Evolutionary conservation across 1,284 basidiomycete species (phyloP).

Genomic region (Mycena citricolor): DNA sequence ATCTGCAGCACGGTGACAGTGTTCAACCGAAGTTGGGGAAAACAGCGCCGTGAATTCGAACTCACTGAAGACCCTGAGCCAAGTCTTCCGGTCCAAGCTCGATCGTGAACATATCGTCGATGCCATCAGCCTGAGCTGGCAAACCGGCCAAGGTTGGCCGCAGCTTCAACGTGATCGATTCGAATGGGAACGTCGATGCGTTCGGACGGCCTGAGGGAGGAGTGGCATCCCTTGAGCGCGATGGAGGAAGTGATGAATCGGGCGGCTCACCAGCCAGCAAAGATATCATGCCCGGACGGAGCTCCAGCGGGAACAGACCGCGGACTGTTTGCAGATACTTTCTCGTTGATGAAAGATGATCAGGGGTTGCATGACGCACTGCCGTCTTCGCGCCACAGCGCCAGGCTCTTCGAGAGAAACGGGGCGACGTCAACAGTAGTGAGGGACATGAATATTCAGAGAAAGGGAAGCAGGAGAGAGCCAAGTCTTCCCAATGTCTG

Average conservation of each 20-base stretch:
- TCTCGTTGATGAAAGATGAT: too few species aligned
- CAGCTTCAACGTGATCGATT: slow-evolving; percentile 23
- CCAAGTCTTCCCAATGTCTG: too few species aligned
- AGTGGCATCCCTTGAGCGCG: too few species aligned
- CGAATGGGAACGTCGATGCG: slow-evolving; percentile 21
- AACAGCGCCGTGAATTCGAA: too few species aligned
- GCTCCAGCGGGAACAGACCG: slow-evolving; percentile 20
- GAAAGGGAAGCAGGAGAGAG: too few species aligned
- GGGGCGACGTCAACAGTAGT: slow-evolving; percentile 18
- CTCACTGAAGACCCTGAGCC: slow-evolving; percentile 17
- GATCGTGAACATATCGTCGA: slow-evolving; percentile 10
- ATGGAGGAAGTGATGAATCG: too few species aligned
- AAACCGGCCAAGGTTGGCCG: slow-evolving; percentile 13
- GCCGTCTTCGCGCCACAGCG: slow-evolving; percentile 18
- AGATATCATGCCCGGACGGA: slow-evolving; percentile 22
- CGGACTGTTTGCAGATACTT: slow-evolving; percentile 15
- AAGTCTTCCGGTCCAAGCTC: slow-evolving; percentile 13
- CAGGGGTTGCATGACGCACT: slow-evolving; percentile 14
- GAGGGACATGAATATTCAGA: too few species aligned
- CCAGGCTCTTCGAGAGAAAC: slow-evolving; percentile 14
- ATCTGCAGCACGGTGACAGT: slow-evolving; percentile 7
- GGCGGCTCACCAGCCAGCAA: slow-evolving; percentile 22
- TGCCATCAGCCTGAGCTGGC: slow-evolving; percentile 1
- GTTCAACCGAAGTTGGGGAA: background rate
- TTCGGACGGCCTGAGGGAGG: slow-evolving; percentile 15